Evolutionary conservation across 2,329 filamentous ascomycete species (phyloP), one percentile per base, ranked within the genome.

Genomic region (Phaeoacremonium minimum): DNA sequence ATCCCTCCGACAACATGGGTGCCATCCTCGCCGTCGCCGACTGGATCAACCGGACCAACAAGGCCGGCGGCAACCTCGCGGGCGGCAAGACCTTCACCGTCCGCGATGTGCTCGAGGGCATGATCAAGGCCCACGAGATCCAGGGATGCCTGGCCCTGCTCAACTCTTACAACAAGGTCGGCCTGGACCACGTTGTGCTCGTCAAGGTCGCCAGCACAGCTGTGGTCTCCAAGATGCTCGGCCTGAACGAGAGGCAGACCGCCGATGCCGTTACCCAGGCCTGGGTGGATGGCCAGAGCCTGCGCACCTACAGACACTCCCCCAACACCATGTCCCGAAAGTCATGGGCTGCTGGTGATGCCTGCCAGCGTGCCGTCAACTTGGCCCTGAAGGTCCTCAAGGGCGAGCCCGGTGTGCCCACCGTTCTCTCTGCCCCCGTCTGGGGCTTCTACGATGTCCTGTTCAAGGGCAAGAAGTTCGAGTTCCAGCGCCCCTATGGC

Each of bases 251-350:
- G 73, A 77, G 80, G 60, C 89, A 96, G 74, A 97, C 93, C 37
- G 87, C 90, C 57, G 91, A 95, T 62, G 91, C 89, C 48, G 86
- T 98, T 55, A 93, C 89, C 40, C 93, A 98, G 68, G 93, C 93
- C 39, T 98, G 90, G 85, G 89, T 95, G 45, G 93, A 98, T 60
- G 93, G 93, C 38, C 91, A 97, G 73, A 85, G 82, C 58, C 77
- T 98, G 71, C 86, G 93, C 49, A 98, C 93, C 44, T 98, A 98
- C 80, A 81, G 93, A 53, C 93, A 98, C 73, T 81, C 87, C 34
- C 93, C 93, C 55, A 98, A 98, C 76, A 97, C 93, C 73, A 98
- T 98, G 93, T 96, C 90, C 42, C 83, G 93, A 60, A 98, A 98
- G 77, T 96, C 90, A 13, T 98, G 93, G 93, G 93, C 93, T 55